phyloP scores from a whole-genome alignment of 345 rosid species.

The Citrus australasica region DNA sequence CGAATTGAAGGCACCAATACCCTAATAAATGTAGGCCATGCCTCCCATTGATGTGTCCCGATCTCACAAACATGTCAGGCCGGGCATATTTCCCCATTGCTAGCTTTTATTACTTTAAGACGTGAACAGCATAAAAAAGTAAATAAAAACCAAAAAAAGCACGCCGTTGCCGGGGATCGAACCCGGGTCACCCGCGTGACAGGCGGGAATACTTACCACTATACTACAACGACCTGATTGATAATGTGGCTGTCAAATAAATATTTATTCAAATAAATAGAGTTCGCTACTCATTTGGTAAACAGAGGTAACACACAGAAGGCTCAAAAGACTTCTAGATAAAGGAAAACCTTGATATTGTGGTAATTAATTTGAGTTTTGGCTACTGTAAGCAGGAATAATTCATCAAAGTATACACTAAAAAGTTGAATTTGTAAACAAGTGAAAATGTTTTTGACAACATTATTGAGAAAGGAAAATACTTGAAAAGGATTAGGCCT shows the following conservation, averaged over 20 bases:
- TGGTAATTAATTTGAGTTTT: not conserved
- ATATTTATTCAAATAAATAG: too few relatives aligned
- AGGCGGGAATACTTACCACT: constrained; percentile 65
- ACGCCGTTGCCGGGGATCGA: constrained; percentile 98
- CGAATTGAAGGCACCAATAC: not conserved
- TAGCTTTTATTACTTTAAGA: too few relatives aligned
- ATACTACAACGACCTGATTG: constrained; percentile 50
- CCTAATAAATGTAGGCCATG: too few relatives aligned
- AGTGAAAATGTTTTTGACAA: not conserved
- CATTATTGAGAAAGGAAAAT: not conserved
- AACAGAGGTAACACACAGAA: too few relatives aligned
- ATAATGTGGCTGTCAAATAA: too few relatives aligned
- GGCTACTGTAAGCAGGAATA: not conserved
- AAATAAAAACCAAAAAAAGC: not conserved
- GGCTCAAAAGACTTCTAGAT: not conserved
- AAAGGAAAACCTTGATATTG: not conserved
- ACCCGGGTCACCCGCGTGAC: constrained; percentile 82
- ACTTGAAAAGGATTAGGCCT: not conserved
- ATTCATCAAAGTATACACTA: not conserved
- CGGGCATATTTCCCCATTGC: too few relatives aligned
- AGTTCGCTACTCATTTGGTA: too few relatives aligned
- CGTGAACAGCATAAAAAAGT: too few relatives aligned
- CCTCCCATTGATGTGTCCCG: too few relatives aligned
- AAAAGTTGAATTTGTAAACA: not conserved
- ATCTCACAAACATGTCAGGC: not conserved